Evolutionary conservation across 495 filamentous ascomycete species (phyloP), one percentile per base, ranked within the genome.

Genomic region (Pseudevernia furfuracea): DNA sequence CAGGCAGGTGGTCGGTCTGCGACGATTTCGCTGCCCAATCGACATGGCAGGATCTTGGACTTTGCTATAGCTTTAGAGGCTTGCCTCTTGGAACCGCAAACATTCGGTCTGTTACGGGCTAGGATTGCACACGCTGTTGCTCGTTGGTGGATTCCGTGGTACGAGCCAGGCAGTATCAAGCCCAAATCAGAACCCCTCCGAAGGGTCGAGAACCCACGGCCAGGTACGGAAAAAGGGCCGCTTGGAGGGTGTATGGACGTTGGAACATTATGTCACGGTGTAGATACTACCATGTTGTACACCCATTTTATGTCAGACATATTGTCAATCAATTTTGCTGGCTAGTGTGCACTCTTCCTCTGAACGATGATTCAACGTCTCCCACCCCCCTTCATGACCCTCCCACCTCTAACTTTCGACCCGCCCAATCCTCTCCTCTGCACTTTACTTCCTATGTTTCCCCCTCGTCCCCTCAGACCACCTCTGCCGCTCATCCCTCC

Each of bases 391-490:
- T 68, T 68, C 58, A 25, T 30, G 0, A 63, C 58, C 34, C 68
- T 55, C 30, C 55, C 65, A n/a, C 65, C 62, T 28, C 61, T 67
- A 2, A 65, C 68, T 37, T 48, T 48, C 19, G 43, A n/a, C 4
- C 62, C 64, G 19, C 64, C 67, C 43, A 69, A 49, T 17, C 56
- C 61, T 14, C 59, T 71, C 58, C 69, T 66, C 53, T 71, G 59
- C 41, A 53, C 60, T 70, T 74, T 61, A 69, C 71, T 49, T 74
- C 71, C 67, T 69, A 68, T 12, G 70, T 63, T 48, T 64, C 72
- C 46, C 59, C 74, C 60, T 64, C 66, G 60, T 66, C 70, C 39
- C 65, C 56, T 60, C 21, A 37, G 60, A 46, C 48, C 62, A 34
- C 34, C 39, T 56, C 63, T 55, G 60, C 62, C 61, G 63, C 62